Base-by-base conservation (phyloP, 768 basidiomycete genomes). In the Kwoniella sp. region DNA sequence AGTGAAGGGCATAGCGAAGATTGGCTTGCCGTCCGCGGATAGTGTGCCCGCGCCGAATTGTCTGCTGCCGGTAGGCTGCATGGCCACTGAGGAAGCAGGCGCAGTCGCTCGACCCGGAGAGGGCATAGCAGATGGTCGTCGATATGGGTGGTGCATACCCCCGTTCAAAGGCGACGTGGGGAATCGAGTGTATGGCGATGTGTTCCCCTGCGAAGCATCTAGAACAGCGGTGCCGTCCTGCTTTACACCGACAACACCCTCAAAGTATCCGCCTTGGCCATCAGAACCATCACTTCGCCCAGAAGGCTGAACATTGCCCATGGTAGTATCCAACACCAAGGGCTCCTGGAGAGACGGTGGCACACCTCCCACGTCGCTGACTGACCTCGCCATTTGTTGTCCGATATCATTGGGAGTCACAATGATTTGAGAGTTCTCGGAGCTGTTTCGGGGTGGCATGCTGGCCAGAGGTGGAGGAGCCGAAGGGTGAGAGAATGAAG, bases 1-100 rank as follows among this genome's bases (percentile, higher is more conserved):
- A 20, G 64, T 47, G 37, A 72, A 76, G 7, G 72, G 70, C 66
- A 76, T 66, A 9, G 77, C 71, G 45, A 77, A 77, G 12, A 70
- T 52, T 12, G 75, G 73, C 55, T 72, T 73, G 28, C 65, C 67
- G 22, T 73, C 70, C 13, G 53, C 63, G 25, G 67, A 65, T 5
- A 70, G 50, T n/a, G 47, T 54, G 15, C 62, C 65, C 1, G 69
- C 67, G 4, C 63, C 47, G 53, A 55, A 54, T 4, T 48, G 45
- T 30, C 53, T 41, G 34, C 26, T 55, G 47, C 20, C 52, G 1
- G 26, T 50, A 29, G 54, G 47, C 38, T 59, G 53, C n/a, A 38
- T 41, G 51, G 52, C 60, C 4, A 37, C 54, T 4, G 60, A 37
- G 12, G 60, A 61, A 13, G 23, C 30, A 11, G 51, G 51, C n/a